Evolutionary conservation across 768 basidiomycete genomes (phyloP).

Genomic region (Kwoniella sp.): DNA sequence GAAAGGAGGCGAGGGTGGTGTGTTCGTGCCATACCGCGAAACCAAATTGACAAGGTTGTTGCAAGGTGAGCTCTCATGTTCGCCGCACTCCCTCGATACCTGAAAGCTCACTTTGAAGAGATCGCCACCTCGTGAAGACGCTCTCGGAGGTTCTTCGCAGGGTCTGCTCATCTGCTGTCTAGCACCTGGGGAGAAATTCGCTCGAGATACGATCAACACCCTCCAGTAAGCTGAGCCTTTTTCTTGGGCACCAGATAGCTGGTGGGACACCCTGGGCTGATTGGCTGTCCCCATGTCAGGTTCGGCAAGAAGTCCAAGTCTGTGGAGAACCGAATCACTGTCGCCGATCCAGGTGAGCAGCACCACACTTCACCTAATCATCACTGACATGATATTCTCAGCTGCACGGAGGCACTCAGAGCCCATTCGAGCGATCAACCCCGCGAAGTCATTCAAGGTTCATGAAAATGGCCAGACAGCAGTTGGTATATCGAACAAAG

Average conservation of each 20-base stretch:
- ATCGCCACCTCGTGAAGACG: slow-evolving; percentile 59
- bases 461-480: neutral
- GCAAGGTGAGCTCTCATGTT: slow-evolving; percentile 59
- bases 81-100: neutral
- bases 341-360: slow-evolving; percentile 69
- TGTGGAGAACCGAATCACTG: slow-evolving; percentile 76
- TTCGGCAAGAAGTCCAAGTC: slow-evolving; percentile 84
- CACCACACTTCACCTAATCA: neutral
- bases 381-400: too few species aligned
- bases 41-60: slow-evolving; percentile 85
- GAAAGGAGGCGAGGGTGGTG: slow-evolving; percentile 8
- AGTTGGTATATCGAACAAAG: neutral
- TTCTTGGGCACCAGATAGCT: neutral
- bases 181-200: slow-evolving; percentile 77
- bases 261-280: neutral
- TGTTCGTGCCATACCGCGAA: slow-evolving; percentile 82
- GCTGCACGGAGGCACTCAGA: slow-evolving; percentile 6
- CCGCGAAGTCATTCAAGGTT: slow-evolving; percentile 5
- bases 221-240: slow-evolving; percentile 74
- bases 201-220: slow-evolving; percentile 86
- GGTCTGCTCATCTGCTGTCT: slow-evolving; percentile 84
- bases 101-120: slow-evolving; percentile 1
- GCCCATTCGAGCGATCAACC: slow-evolving; percentile 2
- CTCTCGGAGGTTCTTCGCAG: slow-evolving; percentile 77
- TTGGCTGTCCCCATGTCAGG: slow-evolving; percentile 55